These are phyloP conservation scores for Phaeotremella fagi DNA, from an alignment of 768 basidiomycete genomes.

Conservation along the genomic window DNA sequence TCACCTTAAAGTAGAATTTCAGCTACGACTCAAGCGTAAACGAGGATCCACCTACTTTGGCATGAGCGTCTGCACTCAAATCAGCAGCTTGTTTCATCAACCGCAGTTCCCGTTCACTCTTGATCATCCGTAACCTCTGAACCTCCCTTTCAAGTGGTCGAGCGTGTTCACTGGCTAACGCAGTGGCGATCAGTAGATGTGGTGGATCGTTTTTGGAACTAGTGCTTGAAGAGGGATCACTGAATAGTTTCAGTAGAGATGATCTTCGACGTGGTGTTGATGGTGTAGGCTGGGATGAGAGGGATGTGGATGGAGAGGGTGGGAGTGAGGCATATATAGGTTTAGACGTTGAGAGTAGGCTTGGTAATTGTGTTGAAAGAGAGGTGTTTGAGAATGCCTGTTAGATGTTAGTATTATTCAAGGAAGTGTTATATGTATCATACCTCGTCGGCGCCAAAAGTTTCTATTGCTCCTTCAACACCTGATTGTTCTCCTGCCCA, in stretches of 20 bases:
- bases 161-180: slow-evolving; percentile 53
- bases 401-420: no score
- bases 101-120: slow-evolving; percentile 69
- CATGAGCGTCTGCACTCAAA: slow-evolving; percentile 78
- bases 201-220: slow-evolving; percentile 31
- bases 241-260: slow-evolving; percentile 55
- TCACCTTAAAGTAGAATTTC: slow-evolving; percentile 58
- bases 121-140: slow-evolving; percentile 67
- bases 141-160: slow-evolving; percentile 64
- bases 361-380: slow-evolving; percentile 55
- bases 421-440: no score
- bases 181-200: slow-evolving; percentile 40
- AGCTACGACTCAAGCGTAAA: neutral
- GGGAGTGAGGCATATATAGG: slow-evolving; percentile 53
- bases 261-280: slow-evolving; percentile 54
- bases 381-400: slow-evolving; percentile 35
- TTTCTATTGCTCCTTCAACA: slow-evolving; percentile 58
- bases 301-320: slow-evolving; percentile 39
- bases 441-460: slow-evolving; percentile 76
- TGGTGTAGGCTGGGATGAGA: slow-evolving; percentile 39
- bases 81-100: slow-evolving; percentile 82
- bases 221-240: slow-evolving; percentile 49
- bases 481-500: slow-evolving; percentile 89
- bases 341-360: slow-evolving; percentile 49
- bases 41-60: slow-evolving; percentile 57